Conservation (phyloP, 2,329 filamentous ascomycete species). For the Penicillium nordicum region DNA sequence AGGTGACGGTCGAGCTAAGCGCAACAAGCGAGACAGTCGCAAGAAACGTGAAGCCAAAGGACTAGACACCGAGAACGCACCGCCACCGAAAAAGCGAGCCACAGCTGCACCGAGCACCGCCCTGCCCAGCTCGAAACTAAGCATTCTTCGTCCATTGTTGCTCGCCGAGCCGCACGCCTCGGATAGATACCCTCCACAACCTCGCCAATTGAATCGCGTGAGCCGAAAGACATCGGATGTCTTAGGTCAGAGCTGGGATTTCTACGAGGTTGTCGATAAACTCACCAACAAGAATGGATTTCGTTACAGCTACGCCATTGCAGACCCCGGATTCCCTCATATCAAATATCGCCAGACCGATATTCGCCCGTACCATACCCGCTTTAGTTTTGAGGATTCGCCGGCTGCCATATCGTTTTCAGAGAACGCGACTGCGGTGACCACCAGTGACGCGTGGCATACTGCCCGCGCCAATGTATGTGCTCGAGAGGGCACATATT, state of each 20-base stretch:
- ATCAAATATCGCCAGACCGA: slow-evolving; percentile 91
- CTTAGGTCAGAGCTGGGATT: slow-evolving; percentile 38
- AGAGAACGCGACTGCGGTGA: slow-evolving; percentile 69
- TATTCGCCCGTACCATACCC: slow-evolving; percentile 73
- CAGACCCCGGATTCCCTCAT: slow-evolving; percentile 80
- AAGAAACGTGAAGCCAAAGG: slow-evolving; percentile 46
- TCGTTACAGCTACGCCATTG: slow-evolving; percentile 85
- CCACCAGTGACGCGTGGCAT: slow-evolving; percentile 88
- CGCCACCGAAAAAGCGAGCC: slow-evolving; percentile 36
- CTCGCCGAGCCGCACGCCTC: slow-evolving; percentile 40
- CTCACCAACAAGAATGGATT: slow-evolving; percentile 69
- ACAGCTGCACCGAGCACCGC: slow-evolving; percentile 31
- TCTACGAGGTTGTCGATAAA: slow-evolving; percentile 45
- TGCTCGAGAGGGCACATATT: slow-evolving; percentile 83
- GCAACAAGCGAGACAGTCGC: slow-evolving; percentile 44
- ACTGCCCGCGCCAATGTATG: slow-evolving; percentile 89
- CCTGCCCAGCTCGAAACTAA: slow-evolving; percentile 37
- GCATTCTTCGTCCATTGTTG: slow-evolving; percentile 39
- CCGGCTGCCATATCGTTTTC: slow-evolving; percentile 82
- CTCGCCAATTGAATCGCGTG: slow-evolving; percentile 40
- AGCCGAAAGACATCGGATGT: slow-evolving; percentile 36
- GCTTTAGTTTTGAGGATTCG: slow-evolving; percentile 90
- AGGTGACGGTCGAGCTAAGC: slow-evolving; percentile 35
- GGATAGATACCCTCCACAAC: slow-evolving; percentile 38
- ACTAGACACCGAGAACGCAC: slow-evolving; percentile 35